A percentile compares a stretch with the other conserved stretches of the same genome.
Conservation (phyloP, 805 yeast species). For the Peterozyma xylosa region DNA sequence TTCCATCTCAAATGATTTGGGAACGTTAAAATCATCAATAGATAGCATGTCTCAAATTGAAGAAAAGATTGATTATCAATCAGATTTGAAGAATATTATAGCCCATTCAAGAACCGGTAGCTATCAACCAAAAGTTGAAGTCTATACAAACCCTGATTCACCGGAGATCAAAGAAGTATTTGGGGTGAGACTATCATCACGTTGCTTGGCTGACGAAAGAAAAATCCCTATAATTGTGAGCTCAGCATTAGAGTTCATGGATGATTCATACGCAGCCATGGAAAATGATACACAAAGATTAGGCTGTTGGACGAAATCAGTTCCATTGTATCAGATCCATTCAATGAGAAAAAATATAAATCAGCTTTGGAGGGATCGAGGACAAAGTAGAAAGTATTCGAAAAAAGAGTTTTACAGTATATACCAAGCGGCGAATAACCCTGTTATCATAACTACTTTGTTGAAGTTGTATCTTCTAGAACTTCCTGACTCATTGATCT, state of each 20-base stretch:
- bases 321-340: conserved; percentile 55
- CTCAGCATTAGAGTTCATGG: conserved; percentile 58
- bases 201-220: conserved; percentile 64
- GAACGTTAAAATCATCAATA: conserved; percentile 47
- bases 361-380: conserved; percentile 19
- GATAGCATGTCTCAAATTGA: conserved; percentile 60
- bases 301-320: conserved; percentile 61
- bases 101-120: conserved; percentile 68
- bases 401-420: conserved; percentile 25
- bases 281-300: conserved; percentile 62
- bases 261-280: conserved; percentile 61
- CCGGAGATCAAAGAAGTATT: conserved; percentile 63
- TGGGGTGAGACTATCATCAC: conserved; percentile 69
- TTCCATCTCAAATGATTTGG: conserved; percentile 52
- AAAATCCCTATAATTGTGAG: conserved; percentile 66
- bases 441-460: conserved; percentile 51
- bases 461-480: conserved; percentile 71
- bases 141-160: conserved; percentile 76
- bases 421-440: conserved; percentile 34
- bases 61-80: conserved; percentile 62
- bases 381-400: conserved; percentile 19
- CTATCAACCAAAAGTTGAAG: conserved; percentile 62
- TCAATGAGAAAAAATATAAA: conserved; percentile 49
- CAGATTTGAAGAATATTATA: conserved; percentile 59
- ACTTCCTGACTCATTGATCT: conserved; percentile 69